Evolutionary conservation across 805 yeast genomes (phyloP).

Genomic region (Kregervanrija fluxuum): DNA sequence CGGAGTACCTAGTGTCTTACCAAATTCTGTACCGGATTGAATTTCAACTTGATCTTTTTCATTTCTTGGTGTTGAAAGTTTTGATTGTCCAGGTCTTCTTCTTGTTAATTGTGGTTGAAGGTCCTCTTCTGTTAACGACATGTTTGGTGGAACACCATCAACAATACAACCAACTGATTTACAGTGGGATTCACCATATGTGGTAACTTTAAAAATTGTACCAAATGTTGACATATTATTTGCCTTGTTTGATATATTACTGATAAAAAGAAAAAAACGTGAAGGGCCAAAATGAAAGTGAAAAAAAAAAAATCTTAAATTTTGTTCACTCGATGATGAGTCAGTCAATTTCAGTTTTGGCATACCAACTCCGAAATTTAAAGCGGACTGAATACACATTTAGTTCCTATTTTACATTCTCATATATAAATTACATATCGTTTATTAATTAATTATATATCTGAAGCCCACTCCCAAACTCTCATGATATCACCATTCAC

Average conservation of each 20-base stretch:
- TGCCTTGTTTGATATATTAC: not conserved
- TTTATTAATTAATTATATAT: conserved; percentile 12
- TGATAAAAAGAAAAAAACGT: not conserved
- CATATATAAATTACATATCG: not conserved
- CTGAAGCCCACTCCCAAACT: conserved; percentile 82
- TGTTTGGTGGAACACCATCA: conserved; percentile 96
- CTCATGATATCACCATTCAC: conserved; percentile 81
- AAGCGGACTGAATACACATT: not conserved
- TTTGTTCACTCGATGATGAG: not conserved
- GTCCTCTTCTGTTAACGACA: conserved; percentile 76
- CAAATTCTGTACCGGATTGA: conserved; percentile 91
- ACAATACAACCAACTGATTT: conserved; percentile 96
- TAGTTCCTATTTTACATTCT: not conserved
- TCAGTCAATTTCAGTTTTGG: not conserved
- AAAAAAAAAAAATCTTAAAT: not conserved
- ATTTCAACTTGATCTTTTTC: conserved; percentile 90
- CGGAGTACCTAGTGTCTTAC: conserved; percentile 89
- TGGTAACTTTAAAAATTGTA: conserved; percentile 63
- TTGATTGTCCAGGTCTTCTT: conserved; percentile 96
- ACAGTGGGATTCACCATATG: conserved; percentile 98
- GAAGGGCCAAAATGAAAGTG: not conserved
- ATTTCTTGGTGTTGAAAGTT: conserved; percentile 88
- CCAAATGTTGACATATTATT: conserved; percentile 69
- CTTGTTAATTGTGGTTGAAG: conserved; percentile 94
- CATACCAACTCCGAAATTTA: not conserved